These are phyloP conservation scores for Hypoxylon crocopeplum DNA, from an alignment of 495 filamentous ascomycete genomes.

Conservation along the genomic window DNA sequence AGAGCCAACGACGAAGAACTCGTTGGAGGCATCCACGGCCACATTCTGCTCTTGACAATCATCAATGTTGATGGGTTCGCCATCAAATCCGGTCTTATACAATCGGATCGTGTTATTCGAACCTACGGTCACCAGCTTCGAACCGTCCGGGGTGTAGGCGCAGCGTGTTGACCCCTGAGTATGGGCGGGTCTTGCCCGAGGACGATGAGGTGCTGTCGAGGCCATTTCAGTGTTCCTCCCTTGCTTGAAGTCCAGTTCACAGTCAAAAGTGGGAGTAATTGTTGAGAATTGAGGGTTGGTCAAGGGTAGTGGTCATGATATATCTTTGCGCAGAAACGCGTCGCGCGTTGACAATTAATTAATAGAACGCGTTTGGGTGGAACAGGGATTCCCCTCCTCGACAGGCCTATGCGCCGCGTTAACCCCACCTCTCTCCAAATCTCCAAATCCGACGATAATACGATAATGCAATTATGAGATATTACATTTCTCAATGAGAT, in stretches of 20 bases:
- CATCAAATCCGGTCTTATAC: conserved; percentile 87
- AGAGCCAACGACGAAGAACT: conserved; percentile 83
- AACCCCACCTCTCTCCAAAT: conserved; percentile 27
- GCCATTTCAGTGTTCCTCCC: conserved; percentile 47
- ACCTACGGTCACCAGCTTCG: conserved; percentile 79
- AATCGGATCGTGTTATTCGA: conserved; percentile 89
- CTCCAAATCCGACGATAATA: conserved; percentile 20
- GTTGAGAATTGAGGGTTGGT: too few species aligned
- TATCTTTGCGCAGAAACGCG: conserved; percentile 22
- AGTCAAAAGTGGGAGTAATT: neutral
- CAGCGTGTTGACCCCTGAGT: conserved; percentile 59
- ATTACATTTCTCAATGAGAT: neutral
- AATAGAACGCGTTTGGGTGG: conserved; percentile 17
- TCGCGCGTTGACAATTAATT: conserved; percentile 28
- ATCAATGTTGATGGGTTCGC: conserved; percentile 89
- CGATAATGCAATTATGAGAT: conserved; percentile 13
- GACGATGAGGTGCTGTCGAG: conserved; percentile 53
- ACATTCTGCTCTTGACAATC: conserved; percentile 83
- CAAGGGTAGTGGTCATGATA: too few species aligned
- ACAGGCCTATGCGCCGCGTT: neutral
- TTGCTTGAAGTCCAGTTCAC: neutral
- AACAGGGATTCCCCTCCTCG: conserved; percentile 27
- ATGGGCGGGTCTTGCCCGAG: conserved; percentile 59
- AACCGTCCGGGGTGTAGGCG: conserved; percentile 63
- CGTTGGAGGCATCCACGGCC: conserved; percentile 77